A percentile compares a stretch with the other conserved stretches of the same genome.
Conservation (phyloP, 1,284 basidiomycete genomes). For the Malassezia restricta region DNA sequence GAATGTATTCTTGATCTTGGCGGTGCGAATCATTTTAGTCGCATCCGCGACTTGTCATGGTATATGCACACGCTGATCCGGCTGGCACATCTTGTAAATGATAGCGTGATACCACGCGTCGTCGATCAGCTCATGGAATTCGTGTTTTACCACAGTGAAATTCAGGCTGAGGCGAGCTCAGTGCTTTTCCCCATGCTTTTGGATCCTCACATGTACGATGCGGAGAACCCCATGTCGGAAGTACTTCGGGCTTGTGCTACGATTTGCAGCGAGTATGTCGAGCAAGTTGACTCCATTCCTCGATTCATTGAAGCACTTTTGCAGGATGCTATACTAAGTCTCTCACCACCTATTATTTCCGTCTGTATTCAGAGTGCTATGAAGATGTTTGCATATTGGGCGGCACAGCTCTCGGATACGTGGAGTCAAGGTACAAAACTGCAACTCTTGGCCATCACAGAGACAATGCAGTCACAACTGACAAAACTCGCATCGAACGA, state of each 20-base stretch:
- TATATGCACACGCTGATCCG: conserved; percentile 63
- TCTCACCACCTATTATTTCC: conserved; percentile 3
- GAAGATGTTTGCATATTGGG: conserved; percentile 78
- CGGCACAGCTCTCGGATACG: conserved; percentile 58
- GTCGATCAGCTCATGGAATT: conserved; percentile 76
- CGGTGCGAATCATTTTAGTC: conserved; percentile 67
- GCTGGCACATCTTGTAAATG: conserved; percentile 61
- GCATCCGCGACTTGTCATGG: conserved; percentile 89
- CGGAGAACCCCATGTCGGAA: conserved; percentile 48
- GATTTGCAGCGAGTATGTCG: conserved; percentile 83
- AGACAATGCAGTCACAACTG: conserved; percentile 55
- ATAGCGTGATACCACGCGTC: conserved; percentile 58
- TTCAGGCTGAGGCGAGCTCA: conserved; percentile 56
- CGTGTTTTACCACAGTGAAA: conserved; percentile 47
- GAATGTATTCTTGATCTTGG: conserved; percentile 72
- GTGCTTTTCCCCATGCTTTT: conserved; percentile 52
- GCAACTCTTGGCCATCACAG: conserved; percentile 56
- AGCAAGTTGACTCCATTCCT: conserved; percentile 38
- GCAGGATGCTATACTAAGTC: conserved; percentile 4
- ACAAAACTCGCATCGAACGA: conserved; percentile 50
- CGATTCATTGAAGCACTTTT: conserved; percentile 51
- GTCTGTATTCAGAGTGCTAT: conserved; percentile 58
- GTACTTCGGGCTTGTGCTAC: conserved; percentile 82
- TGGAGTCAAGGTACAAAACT: conserved; percentile 68
- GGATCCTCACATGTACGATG: conserved; percentile 52